Evolutionary conservation across 2,329 filamentous ascomycete genomes (phyloP).

Genomic region (Monosporascus sp.): DNA sequence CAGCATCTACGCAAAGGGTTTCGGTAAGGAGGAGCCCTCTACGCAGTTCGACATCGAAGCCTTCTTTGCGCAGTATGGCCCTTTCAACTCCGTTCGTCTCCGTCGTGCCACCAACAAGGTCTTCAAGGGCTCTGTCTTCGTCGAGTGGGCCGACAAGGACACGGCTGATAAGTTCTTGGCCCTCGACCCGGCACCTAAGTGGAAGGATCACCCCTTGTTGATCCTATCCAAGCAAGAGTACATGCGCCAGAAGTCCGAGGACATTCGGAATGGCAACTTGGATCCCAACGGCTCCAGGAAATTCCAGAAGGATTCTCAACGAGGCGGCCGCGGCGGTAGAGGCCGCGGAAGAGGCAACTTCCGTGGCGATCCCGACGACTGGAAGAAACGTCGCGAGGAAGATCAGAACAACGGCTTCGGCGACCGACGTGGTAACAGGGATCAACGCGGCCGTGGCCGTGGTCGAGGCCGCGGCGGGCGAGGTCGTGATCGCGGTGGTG

Average conservation of each 20-base stretch:
- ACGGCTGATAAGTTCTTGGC: constrained; percentile 74
- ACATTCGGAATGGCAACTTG: constrained; percentile 67
- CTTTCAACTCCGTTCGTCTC: constrained; percentile 77
- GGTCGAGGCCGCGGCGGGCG: constrained; percentile 34
- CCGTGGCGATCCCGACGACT: constrained; percentile 49
- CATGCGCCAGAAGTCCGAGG: constrained; percentile 67
- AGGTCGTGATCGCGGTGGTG: constrained; percentile 32
- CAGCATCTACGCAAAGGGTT: constrained; percentile 90
- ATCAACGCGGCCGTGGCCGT: constrained; percentile 30
- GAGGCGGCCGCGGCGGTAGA: constrained; percentile 34
- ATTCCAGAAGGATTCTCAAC: constrained; percentile 25
- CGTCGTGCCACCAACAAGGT: constrained; percentile 65
- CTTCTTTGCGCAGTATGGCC: constrained; percentile 79
- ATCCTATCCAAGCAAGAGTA: constrained; percentile 89
- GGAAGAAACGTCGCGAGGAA: constrained; percentile 59
- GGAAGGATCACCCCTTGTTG: constrained; percentile 71
- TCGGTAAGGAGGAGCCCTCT: constrained; percentile 74
- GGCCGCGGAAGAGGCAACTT: constrained; percentile 32
- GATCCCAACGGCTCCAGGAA: constrained; percentile 45
- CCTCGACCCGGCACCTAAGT: constrained; percentile 76
- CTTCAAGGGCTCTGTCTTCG: constrained; percentile 97
- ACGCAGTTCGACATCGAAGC: constrained; percentile 93
- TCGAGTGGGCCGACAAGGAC: constrained; percentile 81
- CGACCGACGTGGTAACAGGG: constrained; percentile 37
- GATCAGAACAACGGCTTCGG: constrained; percentile 58